Conservation (phyloP, 257 asterid genomes). For the Solanum corneliomulleri region DNA sequence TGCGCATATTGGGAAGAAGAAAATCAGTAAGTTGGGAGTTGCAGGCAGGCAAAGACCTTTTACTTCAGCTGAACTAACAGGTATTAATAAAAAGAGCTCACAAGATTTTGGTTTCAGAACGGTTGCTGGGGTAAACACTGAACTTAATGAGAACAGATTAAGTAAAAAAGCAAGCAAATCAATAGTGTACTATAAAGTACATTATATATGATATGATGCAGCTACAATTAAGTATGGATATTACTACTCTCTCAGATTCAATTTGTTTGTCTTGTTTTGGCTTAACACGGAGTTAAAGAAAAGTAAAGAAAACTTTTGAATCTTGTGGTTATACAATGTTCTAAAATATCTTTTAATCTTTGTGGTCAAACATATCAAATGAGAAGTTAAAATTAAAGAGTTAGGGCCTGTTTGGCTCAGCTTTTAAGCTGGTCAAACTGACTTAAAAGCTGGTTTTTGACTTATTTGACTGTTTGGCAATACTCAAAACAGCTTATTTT, state of each 20-base stretch:
- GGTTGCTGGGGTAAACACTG: neutral
- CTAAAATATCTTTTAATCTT: too few relatives aligned
- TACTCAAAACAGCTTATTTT: too few relatives aligned
- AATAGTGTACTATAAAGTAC: neutral
- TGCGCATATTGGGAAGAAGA: neutral
- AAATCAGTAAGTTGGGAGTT: neutral
- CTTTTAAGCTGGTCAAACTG: too few relatives aligned
- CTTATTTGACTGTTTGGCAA: too few relatives aligned
- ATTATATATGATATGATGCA: neutral
- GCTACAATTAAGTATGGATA: neutral
- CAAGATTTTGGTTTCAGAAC: neutral
- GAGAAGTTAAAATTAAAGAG: neutral
- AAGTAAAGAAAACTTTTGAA: neutral
- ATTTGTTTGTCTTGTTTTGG: neutral
- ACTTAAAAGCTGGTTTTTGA: too few relatives aligned
- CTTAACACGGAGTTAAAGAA: neutral
- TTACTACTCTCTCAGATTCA: neutral
- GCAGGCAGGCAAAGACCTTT: neutral
- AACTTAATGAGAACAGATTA: neutral
- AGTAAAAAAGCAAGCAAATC: neutral
- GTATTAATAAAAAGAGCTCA: neutral
- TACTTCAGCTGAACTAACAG: neutral
- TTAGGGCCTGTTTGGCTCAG: too few relatives aligned
- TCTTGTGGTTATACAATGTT: too few relatives aligned
- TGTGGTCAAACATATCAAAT: neutral